phyloP scores from a whole-genome alignment of 2,329 filamentous ascomycete species.

The Pseudogymnoascus sp. region DNA sequence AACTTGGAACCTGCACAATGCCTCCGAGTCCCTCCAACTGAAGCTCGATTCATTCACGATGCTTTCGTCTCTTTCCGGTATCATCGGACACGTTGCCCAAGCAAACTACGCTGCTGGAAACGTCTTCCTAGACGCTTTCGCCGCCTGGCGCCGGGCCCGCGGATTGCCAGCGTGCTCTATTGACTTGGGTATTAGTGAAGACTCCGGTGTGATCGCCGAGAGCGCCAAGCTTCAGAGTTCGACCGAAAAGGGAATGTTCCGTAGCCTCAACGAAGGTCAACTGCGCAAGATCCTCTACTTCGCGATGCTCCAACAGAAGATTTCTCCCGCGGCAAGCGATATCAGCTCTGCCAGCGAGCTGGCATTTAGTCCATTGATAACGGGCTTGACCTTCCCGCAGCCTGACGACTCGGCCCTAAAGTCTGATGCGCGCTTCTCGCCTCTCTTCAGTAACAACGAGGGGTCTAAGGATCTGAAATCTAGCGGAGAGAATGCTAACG shows the following conservation, averaged over 20 bases:
- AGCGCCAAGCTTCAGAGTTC: constrained; percentile 11
- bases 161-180: constrained; percentile 16
- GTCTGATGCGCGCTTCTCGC: neutral
- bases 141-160: neutral
- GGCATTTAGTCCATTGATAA: constrained; percentile 3
- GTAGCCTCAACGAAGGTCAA: constrained; percentile 18
- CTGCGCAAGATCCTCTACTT: constrained; percentile 20
- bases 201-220: constrained; percentile 12
- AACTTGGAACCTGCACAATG: constrained; percentile 14
- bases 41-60: constrained; percentile 13
- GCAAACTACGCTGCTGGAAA: constrained; percentile 14
- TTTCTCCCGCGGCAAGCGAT: constrained; percentile 15
- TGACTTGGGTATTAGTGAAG: constrained; percentile 15
- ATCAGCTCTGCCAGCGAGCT: neutral
- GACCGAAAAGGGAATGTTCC: constrained; percentile 11
- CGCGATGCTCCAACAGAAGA: constrained; percentile 38
- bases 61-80: neutral
- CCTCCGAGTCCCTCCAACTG: neutral
- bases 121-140: constrained; percentile 13
- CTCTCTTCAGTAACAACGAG: neutral
- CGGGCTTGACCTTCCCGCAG: neutral
- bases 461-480: neutral
- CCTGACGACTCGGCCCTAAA: constrained; percentile 16
- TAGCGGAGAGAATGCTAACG: neutral
- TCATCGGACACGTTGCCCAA: constrained; percentile 10